Evolutionary conservation across 441 rosid species (phyloP).

Genomic region (Isatis lusitanica): DNA sequence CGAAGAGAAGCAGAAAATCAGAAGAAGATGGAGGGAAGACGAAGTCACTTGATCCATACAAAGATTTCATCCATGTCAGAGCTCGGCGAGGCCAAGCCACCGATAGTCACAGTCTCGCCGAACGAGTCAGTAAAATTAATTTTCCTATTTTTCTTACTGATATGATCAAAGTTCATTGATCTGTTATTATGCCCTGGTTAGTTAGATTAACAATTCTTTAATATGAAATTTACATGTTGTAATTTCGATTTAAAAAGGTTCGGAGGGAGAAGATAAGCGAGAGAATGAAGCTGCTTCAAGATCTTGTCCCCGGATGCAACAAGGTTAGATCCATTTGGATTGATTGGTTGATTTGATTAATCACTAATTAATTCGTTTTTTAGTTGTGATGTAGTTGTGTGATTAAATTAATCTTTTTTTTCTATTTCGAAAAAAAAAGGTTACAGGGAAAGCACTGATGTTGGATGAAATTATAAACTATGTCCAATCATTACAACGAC

Average conservation of each 20-base stretch:
- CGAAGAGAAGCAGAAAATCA: slow-evolving; percentile 48
- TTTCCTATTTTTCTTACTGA: background rate
- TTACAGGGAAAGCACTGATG: slow-evolving; percentile 74
- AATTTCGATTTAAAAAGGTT: slow-evolving; percentile 37
- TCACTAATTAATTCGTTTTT: background rate
- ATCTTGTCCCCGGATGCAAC: slow-evolving; percentile 74
- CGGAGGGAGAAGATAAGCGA: slow-evolving; percentile 73
- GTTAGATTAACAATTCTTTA: background rate
- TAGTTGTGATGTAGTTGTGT: slow-evolving; percentile 16
- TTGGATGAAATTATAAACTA: slow-evolving; percentile 76
- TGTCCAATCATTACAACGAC: slow-evolving; percentile 73
- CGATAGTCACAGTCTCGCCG: slow-evolving; percentile 72
- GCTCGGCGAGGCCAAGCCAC: slow-evolving; percentile 74
- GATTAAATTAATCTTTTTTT: background rate
- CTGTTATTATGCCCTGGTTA: background rate
- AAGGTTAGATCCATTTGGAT: slow-evolving; percentile 40
- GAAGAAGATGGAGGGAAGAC: slow-evolving; percentile 35
- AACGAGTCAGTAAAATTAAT: slow-evolving; percentile 44
- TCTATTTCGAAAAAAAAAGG: slow-evolving; percentile 32
- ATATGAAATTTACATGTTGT: background rate
- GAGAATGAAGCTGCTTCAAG: slow-evolving; percentile 73
- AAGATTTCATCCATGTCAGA: slow-evolving; percentile 65
- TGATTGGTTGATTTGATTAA: background rate
- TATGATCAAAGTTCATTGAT: background rate
- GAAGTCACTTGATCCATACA: slow-evolving; percentile 49